phyloP scores from a whole-genome alignment of 176 grass and related monocot genomes.

The Carex myosuroides region DNA sequence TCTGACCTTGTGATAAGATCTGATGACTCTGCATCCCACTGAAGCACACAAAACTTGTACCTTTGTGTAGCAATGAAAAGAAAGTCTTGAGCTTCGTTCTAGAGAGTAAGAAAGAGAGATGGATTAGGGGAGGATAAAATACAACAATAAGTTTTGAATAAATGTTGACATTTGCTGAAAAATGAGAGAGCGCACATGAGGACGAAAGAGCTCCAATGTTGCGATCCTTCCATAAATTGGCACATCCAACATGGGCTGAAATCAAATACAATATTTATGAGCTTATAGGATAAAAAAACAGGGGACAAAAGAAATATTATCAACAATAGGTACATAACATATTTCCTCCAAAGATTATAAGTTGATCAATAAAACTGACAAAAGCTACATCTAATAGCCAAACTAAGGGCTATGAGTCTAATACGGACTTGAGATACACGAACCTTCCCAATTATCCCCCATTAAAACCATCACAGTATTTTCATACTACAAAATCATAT shows the following conservation, averaged over 20 bases:
- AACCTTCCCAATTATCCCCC: not conserved
- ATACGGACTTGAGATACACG: not conserved
- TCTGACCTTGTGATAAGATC: constrained; percentile 90
- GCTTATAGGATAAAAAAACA: not conserved
- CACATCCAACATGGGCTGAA: constrained; percentile 94
- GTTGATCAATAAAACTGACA: not conserved
- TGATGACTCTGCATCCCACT: constrained; percentile 84
- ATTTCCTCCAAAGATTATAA: not conserved
- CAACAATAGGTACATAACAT: not conserved
- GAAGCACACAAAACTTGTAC: constrained; percentile 93
- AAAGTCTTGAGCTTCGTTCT: constrained; percentile 95
- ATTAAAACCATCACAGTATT: not conserved
- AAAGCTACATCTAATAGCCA: not conserved
- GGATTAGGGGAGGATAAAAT: not conserved
- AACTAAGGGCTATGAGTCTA: not conserved
- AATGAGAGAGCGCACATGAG: constrained; percentile 51
- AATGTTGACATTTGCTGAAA: not conserved
- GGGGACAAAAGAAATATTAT: not conserved
- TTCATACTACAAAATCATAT: not conserved
- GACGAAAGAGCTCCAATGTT: constrained; percentile 86
- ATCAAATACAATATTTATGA: not conserved
- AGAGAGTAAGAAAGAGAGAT: not conserved
- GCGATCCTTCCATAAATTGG: constrained; percentile 96
- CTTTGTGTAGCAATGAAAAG: constrained; percentile 92
- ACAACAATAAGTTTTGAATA: not conserved